Conservation (phyloP, 345 rosid species). For the Eutrema yunnanense region DNA sequence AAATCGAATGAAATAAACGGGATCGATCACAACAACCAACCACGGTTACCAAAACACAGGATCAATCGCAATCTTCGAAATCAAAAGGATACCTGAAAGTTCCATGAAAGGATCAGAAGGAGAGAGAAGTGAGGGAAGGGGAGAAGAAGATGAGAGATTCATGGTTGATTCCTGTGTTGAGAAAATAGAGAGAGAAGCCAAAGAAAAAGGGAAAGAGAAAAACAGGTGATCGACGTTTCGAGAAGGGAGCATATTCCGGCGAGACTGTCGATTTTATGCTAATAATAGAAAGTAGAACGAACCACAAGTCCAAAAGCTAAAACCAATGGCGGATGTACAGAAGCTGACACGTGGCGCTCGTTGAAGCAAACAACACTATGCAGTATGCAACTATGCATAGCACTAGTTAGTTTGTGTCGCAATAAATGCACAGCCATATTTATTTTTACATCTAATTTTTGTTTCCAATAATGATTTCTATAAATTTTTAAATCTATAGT, state of each 20-base stretch:
- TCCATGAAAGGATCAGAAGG: slow-evolving; percentile 1
- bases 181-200: neutral
- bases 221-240: slow-evolving; percentile 12
- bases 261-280: neutral
- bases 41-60: neutral
- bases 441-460: too few species aligned
- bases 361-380: neutral
- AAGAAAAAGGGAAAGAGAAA: neutral
- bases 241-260: slow-evolving; percentile 18
- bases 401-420: too few species aligned
- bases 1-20: neutral
- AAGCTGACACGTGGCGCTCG: neutral
- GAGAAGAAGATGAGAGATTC: neutral
- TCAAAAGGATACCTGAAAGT: neutral
- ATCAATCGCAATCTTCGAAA: neutral
- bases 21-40: neutral
- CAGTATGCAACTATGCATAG: too few species aligned
- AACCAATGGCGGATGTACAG: neutral
- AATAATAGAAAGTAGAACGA: neutral
- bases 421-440: too few species aligned
- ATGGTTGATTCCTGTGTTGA: neutral
- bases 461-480: too few species aligned
- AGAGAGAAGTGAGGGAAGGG: neutral
- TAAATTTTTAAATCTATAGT: too few species aligned
- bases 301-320: neutral